Conservation (phyloP, 176 grass and related monocot species). For the Juncus effusus region DNA sequence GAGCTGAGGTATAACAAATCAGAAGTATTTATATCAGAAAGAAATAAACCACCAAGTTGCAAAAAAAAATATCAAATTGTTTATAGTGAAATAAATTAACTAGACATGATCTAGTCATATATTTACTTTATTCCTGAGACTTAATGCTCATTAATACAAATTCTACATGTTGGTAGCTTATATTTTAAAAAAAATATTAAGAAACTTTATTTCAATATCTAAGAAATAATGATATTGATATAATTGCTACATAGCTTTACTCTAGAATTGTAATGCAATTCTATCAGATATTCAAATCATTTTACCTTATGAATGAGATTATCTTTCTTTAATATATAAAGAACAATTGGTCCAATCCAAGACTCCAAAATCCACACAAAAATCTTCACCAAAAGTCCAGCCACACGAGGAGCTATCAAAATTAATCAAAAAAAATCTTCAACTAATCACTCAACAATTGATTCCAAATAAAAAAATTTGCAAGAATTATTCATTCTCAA, state of each 20-base stretch:
- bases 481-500: background rate
- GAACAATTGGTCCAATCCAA: conserved; percentile 44
- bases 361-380: conserved; percentile 76
- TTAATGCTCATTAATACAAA: too few relatives aligned
- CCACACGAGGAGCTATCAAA: conserved; percentile 65
- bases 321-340: conserved; percentile 56
- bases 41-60: background rate
- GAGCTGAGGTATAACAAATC: conserved; percentile 42
- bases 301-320: conserved; percentile 81
- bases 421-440: background rate
- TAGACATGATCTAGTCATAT: background rate
- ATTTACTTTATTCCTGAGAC: background rate
- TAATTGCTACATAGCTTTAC: too few relatives aligned
- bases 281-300: background rate
- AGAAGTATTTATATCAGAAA: background rate
- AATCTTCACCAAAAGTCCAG: conserved; percentile 70
- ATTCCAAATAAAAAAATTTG: background rate
- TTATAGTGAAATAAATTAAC: background rate
- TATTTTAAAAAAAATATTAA: too few relatives aligned
- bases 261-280: too few relatives aligned
- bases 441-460: background rate
- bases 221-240: too few relatives aligned
- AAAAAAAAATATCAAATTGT: background rate
- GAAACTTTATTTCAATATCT: too few relatives aligned
- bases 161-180: too few relatives aligned